phyloP scores from a whole-genome alignment of 2,329 filamentous ascomycete genomes.

The Lasiodiplodia sp. region DNA sequence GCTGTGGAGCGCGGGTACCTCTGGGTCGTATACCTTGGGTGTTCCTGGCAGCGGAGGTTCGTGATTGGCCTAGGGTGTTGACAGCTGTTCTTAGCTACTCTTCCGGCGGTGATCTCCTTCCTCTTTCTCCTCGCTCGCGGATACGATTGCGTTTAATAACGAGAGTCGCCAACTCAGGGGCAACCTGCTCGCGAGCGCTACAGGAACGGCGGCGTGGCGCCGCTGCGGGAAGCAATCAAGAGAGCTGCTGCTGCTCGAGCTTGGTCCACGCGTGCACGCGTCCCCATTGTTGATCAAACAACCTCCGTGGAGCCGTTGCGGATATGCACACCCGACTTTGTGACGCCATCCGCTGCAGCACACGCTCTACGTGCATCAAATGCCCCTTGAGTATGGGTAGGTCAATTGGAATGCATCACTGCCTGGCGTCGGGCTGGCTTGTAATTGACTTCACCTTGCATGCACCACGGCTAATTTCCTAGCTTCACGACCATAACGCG shows the following conservation, averaged over 20 bases:
- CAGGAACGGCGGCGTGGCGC: not conserved
- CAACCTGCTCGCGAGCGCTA: not conserved
- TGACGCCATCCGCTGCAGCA: slow-evolving; percentile 6
- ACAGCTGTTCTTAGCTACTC: slow-evolving; percentile 17
- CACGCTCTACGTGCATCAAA: not conserved
- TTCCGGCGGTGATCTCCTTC: slow-evolving; percentile 20
- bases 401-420: not conserved
- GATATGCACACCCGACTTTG: not conserved
- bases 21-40: slow-evolving; percentile 5
- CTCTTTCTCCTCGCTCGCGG: slow-evolving; percentile 21
- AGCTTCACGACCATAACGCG: not conserved
- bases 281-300: slow-evolving; percentile 23
- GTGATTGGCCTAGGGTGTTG: slow-evolving; percentile 26
- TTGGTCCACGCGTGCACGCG: slow-evolving; percentile 13
- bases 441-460: not conserved
- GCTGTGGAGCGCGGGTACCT: slow-evolving; percentile 11
- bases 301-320: slow-evolving; percentile 6
- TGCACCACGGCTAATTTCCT: slow-evolving; percentile 4
- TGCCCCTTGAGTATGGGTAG: not conserved
- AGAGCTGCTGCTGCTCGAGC: slow-evolving; percentile 19
- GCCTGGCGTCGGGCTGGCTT: too few species aligned
- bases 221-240: slow-evolving; percentile 2
- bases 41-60: not conserved
- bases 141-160: not conserved
- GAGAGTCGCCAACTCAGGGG: slow-evolving; percentile 1